Base-by-base conservation (phyloP, 129 eudicot genomes). In the Tagetes erecta region DNA sequence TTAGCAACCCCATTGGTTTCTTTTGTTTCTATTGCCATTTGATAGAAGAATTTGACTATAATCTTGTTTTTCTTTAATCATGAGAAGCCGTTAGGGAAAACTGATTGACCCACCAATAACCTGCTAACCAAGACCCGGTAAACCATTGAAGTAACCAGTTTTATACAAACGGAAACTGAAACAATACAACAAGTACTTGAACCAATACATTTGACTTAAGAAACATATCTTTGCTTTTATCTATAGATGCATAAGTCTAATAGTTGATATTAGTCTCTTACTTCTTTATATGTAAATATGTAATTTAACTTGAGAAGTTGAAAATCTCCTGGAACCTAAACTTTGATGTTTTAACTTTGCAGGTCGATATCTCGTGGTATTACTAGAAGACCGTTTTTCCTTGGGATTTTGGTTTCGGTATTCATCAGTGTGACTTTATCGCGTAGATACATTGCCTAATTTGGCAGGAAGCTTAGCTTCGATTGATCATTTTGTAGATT, bases 361-460 rank as follows among this genome's bases (percentile, higher is more conserved):
- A 83, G 87, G 78, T 76, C 87, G 10, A 58, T 83, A 53, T 83
- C 87, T 20, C 66, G 73, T 59, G 80, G 84, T 39, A 3, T 20
- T 7, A 31, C 46, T 58, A 34, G 14, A 58, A 72, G 59, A 70
- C 84, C 84, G 10, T 40, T 41, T 51, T 41, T 84, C 30, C 49
- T 71, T 72, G 70, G 53, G 68, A 45, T 84, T 42, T 12, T 80
- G 76, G 76, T 80, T 67, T 70, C 82, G 12, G 8, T 84, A 73
- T 67, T 80, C 40, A 80, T 60, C 3, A 4, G 42, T 60, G 10
- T 84, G 57, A 38, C 50, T 68, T 79, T 79, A 34, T 79, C 63
- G 11, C 67, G 36, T 1, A 65, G 73, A 73, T 65, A 53, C 82
- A 52, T 79, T 42, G 67, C 35, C 71, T 78, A 70, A 78, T 36